Conservation (phyloP, 202 grass and related monocot genomes). For the Carex sylvatica region DNA sequence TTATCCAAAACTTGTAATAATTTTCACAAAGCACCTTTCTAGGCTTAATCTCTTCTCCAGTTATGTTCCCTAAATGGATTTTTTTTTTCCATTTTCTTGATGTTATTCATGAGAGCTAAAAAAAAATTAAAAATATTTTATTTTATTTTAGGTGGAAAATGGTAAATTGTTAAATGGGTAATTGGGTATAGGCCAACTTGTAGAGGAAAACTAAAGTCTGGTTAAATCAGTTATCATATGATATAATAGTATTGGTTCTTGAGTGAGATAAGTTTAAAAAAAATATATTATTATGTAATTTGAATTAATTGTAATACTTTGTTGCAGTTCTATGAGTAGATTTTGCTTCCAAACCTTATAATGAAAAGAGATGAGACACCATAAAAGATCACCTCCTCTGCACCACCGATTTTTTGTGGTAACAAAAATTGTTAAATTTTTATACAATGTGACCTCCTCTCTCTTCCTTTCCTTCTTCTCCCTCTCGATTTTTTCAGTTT, state of each 20-base stretch:
- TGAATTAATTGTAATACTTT: too few species aligned
- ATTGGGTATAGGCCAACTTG: not conserved
- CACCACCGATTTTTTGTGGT: too few species aligned
- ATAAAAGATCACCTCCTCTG: too few species aligned
- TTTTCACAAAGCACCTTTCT: not conserved
- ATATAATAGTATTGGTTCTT: not conserved
- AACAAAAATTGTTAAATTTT: too few species aligned
- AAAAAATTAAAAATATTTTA: not conserved
- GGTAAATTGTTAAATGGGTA: not conserved
- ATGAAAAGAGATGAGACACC: too few species aligned
- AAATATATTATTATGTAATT: too few species aligned
- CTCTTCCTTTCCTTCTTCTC: too few species aligned
- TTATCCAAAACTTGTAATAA: constrained; percentile 10
- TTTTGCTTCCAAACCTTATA: too few species aligned
- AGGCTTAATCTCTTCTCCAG: not conserved
- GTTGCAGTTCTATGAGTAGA: too few species aligned
- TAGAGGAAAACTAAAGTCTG: not conserved
- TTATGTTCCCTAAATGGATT: not conserved
- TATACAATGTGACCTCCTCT: too few species aligned
- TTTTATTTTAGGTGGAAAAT: not conserved
- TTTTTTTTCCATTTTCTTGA: not conserved
- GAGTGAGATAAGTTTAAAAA: too few species aligned
- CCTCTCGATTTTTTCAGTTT: too few species aligned
- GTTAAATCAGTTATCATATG: not conserved
- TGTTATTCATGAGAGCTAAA: not conserved